These are phyloP conservation scores for Termitomyces sp. DNA, from an alignment of 768 basidiomycete species.

Conservation along the genomic window DNA sequence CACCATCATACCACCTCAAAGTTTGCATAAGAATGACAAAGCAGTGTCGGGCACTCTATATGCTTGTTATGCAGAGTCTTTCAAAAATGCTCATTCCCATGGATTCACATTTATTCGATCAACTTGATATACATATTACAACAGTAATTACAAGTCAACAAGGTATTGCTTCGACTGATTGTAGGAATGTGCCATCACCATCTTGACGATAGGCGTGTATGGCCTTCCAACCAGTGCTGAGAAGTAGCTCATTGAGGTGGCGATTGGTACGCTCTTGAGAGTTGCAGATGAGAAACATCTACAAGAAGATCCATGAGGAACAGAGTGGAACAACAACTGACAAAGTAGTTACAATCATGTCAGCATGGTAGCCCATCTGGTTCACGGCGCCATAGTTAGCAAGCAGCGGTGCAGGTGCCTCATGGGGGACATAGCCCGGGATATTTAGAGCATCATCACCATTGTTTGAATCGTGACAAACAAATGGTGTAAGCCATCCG, in stretches of 20 bases:
- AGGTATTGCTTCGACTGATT: background rate
- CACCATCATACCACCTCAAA: too few species aligned
- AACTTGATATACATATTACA: too few species aligned
- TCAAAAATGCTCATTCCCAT: too few species aligned
- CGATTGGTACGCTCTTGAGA: conserved; percentile 32
- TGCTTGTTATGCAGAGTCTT: too few species aligned
- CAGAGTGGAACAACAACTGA: background rate
- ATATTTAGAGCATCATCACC: conserved; percentile 10
- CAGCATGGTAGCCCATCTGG: conserved; percentile 28
- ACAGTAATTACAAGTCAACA: too few species aligned
- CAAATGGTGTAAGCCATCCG: conserved; percentile 1
- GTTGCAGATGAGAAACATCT: conserved; percentile 37
- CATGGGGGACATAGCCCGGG: conserved; percentile 16
- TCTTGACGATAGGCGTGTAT: background rate
- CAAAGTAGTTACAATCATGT: conserved; percentile 27
- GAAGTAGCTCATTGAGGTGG: conserved; percentile 24
- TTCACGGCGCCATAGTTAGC: conserved; percentile 34
- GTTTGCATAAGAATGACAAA: too few species aligned
- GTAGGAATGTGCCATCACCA: background rate
- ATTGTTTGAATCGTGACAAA: conserved; percentile 2
- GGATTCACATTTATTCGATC: too few species aligned
- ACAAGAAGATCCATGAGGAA: background rate
- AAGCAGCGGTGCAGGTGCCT: conserved; percentile 26
- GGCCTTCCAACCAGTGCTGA: conserved; percentile 29
- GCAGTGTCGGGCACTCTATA: too few species aligned